phyloP scores from a whole-genome alignment of 139 green algal genomes.

The Closterium sp. region DNA sequence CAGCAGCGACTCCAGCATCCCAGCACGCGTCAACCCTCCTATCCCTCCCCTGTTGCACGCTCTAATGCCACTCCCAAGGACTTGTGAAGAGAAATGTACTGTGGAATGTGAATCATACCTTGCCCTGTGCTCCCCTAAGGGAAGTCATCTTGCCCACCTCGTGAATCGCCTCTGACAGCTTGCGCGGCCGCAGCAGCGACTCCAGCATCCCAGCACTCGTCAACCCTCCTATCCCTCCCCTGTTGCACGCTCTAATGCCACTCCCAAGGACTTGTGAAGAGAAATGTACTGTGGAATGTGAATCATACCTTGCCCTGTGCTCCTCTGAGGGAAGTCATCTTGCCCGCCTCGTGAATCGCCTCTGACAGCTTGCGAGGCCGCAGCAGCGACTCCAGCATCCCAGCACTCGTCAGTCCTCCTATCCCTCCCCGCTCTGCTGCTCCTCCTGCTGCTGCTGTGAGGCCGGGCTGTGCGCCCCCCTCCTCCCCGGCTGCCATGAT shows the following conservation, averaged over 20 bases:
- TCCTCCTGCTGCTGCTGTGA: neutral
- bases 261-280: no score
- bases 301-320: neutral
- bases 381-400: neutral
- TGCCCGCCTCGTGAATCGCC: no score
- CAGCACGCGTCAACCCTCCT: no score
- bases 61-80: no score
- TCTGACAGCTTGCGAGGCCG: neutral
- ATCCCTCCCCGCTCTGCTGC: neutral
- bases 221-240: neutral
- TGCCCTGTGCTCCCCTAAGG: neutral
- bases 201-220: neutral
- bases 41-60: no score
- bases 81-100: no score
- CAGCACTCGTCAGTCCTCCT: neutral
- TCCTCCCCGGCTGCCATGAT: slow-evolving; percentile 63
- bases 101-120: no score
- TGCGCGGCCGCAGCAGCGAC: neutral
- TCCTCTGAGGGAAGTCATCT: no score
- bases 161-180: slow-evolving; percentile 18
- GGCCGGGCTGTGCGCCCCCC: neutral
- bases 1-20: no score
- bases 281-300: no score
- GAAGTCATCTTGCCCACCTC: slow-evolving; percentile 8
- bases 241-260: no score